Evolutionary conservation across 495 filamentous ascomycete genomes (phyloP).

Genomic region (Talaromyces stipitatus): DNA sequence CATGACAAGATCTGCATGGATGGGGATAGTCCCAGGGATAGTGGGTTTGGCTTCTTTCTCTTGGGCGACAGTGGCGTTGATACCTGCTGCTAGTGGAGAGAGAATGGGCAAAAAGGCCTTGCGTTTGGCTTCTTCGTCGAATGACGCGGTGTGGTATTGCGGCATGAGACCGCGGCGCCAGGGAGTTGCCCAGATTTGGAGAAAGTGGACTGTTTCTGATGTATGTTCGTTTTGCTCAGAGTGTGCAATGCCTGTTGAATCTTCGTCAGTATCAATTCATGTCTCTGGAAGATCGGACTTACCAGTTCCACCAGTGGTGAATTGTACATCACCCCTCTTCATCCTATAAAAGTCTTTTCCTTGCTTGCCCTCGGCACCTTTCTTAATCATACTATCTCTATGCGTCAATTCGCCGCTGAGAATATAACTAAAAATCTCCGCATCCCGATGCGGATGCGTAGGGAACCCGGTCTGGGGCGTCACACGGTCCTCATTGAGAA

Average conservation of each 20-base stretch:
- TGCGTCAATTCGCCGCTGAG: conserved; percentile 73
- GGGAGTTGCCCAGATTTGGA: conserved; percentile 76
- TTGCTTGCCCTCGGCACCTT: conserved; percentile 43
- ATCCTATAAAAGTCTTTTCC: conserved; percentile 59
- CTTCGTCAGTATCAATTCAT: neutral
- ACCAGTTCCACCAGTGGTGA: conserved; percentile 69
- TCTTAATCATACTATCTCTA: conserved; percentile 63
- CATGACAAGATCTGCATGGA: conserved; percentile 77
- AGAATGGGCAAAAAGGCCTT: conserved; percentile 61
- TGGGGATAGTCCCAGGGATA: conserved; percentile 58
- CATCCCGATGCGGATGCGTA: conserved; percentile 72
- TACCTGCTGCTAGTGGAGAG: conserved; percentile 58
- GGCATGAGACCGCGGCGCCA: conserved; percentile 61
- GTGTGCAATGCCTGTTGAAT: conserved; percentile 56
- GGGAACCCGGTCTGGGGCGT: conserved; percentile 61
- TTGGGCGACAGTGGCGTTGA: conserved; percentile 45
- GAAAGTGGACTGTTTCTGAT: conserved; percentile 61
- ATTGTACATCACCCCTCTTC: conserved; percentile 72
- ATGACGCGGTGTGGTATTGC: conserved; percentile 61
- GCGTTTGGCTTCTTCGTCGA: conserved; percentile 59
- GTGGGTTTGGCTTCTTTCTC: conserved; percentile 51
- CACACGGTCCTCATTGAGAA: conserved; percentile 80
- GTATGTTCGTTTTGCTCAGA: conserved; percentile 65
- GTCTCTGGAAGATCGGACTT: conserved; percentile 10
- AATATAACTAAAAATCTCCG: conserved; percentile 81